These are phyloP conservation scores for Candida orba DNA, from an alignment of 805 yeast species.

Conservation along the genomic window DNA sequence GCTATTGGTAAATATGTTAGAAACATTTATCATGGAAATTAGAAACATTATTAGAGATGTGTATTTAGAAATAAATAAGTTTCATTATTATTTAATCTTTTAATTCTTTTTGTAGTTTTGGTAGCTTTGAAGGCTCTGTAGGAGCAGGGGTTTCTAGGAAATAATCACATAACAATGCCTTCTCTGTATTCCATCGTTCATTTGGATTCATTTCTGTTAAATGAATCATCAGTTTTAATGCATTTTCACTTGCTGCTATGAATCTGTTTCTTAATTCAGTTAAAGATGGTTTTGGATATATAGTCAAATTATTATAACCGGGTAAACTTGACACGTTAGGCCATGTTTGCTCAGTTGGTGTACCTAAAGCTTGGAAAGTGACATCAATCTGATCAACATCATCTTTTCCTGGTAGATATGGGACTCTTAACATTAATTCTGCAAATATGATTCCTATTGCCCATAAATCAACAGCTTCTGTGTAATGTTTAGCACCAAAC, in stretches of 20 bases:
- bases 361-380: slow-evolving; percentile 93
- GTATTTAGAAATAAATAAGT: neutral
- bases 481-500: slow-evolving; percentile 83
- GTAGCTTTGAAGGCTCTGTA: slow-evolving; percentile 56
- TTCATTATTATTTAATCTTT: neutral
- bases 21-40: slow-evolving; percentile 15
- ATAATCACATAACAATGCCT: slow-evolving; percentile 58
- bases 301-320: slow-evolving; percentile 60
- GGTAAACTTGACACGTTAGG: slow-evolving; percentile 81
- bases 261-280: slow-evolving; percentile 76
- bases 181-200: slow-evolving; percentile 57
- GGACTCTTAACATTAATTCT: slow-evolving; percentile 89
- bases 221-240: slow-evolving; percentile 65
- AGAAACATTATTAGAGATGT: neutral
- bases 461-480: slow-evolving; percentile 91
- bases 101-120: slow-evolving; percentile 30
- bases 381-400: slow-evolving; percentile 86
- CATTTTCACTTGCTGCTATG: slow-evolving; percentile 84
- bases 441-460: slow-evolving; percentile 96
- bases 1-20: slow-evolving; percentile 75
- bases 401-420: slow-evolving; percentile 88
- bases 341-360: slow-evolving; percentile 91
- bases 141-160: slow-evolving; percentile 72
- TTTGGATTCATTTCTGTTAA: slow-evolving; percentile 75
- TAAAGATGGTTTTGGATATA: slow-evolving; percentile 78